phyloP scores from a whole-genome alignment of 2,329 filamentous ascomycete genomes.

The Fusarium papillatum region DNA sequence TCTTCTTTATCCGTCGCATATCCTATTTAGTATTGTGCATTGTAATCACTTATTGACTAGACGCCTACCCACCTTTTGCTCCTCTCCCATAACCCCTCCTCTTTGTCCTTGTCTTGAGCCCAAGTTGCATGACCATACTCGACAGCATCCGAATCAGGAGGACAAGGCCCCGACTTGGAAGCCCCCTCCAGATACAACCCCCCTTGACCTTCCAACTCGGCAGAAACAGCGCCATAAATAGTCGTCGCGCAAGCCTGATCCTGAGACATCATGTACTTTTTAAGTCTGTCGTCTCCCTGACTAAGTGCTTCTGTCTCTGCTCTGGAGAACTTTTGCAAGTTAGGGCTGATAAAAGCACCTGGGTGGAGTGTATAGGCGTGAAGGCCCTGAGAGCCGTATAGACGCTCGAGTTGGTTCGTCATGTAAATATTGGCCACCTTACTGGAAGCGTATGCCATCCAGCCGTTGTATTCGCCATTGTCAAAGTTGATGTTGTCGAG shows the following conservation, averaged over 20 bases:
- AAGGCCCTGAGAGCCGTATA: neutral
- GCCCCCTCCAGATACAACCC: neutral
- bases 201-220: neutral
- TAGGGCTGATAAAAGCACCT: neutral
- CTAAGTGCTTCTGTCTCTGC: neutral
- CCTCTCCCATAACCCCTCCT: neutral
- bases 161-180: neutral
- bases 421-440: neutral
- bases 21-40: neutral
- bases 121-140: neutral
- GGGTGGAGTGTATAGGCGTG: neutral
- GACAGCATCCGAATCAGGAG: neutral
- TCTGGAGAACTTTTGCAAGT: neutral
- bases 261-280: conserved; percentile 1
- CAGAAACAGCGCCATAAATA: neutral
- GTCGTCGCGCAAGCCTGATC: neutral
- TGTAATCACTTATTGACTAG: neutral
- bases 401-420: neutral
- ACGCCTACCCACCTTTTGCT: neutral
- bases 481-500: neutral
- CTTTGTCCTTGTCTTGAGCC: neutral
- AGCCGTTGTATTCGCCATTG: neutral
- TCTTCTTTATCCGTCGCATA: too few relatives aligned
- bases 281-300: neutral
- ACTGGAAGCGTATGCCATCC: neutral